Percentiles rank a stretch among this genome's conserved stretches.
Conservation (phyloP, 2,329 filamentous ascomycete genomes). For the Fusarium sterilihyphosum region DNA sequence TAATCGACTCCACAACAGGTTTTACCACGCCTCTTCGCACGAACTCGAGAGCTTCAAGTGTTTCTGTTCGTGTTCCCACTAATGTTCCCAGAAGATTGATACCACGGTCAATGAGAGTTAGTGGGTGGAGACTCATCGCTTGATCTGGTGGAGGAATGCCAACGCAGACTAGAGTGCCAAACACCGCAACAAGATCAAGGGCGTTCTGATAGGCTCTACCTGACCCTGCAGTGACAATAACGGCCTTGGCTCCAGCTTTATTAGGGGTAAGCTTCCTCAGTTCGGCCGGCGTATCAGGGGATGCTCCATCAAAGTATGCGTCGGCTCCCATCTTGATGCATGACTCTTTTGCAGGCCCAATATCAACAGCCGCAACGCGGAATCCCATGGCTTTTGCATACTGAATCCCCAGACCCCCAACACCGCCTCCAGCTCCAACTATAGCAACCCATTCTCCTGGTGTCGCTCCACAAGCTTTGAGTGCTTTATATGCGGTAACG, state of each 20-base stretch:
- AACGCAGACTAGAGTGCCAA: slow-evolving; percentile 53
- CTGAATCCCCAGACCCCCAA: slow-evolving; percentile 51
- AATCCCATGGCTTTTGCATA: slow-evolving; percentile 56
- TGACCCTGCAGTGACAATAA: slow-evolving; percentile 47
- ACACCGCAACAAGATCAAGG: slow-evolving; percentile 41
- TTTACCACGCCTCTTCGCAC: slow-evolving; percentile 40
- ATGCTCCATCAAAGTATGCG: slow-evolving; percentile 48
- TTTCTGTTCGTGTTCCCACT: slow-evolving; percentile 52
- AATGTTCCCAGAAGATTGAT: slow-evolving; percentile 48
- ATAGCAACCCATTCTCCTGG: slow-evolving; percentile 52
- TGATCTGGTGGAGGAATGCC: slow-evolving; percentile 46
- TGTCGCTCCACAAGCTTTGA: slow-evolving; percentile 46
- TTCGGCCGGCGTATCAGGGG: neutral
- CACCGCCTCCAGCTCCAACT: slow-evolving; percentile 52
- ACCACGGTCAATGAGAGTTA: slow-evolving; percentile 48
- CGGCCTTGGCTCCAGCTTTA: slow-evolving; percentile 30
- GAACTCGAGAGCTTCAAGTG: slow-evolving; percentile 54
- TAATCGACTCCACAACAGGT: neutral
- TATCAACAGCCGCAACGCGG: slow-evolving; percentile 52
- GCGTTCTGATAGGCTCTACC: slow-evolving; percentile 48
- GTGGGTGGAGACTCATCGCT: slow-evolving; percentile 47
- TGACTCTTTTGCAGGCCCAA: slow-evolving; percentile 45
- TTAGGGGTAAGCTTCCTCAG: slow-evolving; percentile 10
- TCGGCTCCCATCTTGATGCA: slow-evolving; percentile 49
- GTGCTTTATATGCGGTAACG: slow-evolving; percentile 55